These are phyloP conservation scores for Alnus rubra DNA, from an alignment of 306 rosid genomes.

Conservation along the genomic window DNA sequence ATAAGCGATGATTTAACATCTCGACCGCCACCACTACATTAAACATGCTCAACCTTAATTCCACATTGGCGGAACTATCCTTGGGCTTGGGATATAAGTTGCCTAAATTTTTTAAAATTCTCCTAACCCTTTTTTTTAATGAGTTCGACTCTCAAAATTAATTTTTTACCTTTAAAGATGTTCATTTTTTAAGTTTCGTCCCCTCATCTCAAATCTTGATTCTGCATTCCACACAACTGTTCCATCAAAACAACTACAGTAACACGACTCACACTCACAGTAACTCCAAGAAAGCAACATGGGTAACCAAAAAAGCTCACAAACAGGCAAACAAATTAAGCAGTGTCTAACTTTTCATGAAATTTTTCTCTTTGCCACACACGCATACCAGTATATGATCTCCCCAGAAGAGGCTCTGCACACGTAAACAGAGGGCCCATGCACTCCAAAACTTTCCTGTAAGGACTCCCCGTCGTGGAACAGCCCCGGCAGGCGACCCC, in stretches of 20 bases:
- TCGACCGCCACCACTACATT: background rate
- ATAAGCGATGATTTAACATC: no score
- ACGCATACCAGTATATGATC: slow-evolving; percentile 62
- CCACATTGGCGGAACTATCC: no score
- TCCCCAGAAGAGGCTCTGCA: slow-evolving; percentile 49
- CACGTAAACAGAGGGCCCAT: slow-evolving; percentile 67
- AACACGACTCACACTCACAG: background rate
- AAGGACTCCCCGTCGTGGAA: slow-evolving; percentile 45
- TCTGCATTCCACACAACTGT: slow-evolving; percentile 4
- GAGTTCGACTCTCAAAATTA: no score
- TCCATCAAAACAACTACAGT: background rate
- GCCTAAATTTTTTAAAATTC: no score
- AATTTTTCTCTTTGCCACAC: background rate
- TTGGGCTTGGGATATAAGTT: no score
- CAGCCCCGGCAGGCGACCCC: slow-evolving; percentile 32
- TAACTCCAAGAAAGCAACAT: background rate
- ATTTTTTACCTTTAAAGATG: no score
- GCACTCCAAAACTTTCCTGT: slow-evolving; percentile 48
- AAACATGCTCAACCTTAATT: background rate
- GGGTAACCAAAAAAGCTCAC: background rate
- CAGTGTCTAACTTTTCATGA: background rate
- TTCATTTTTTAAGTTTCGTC: no score
- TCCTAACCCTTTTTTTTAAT: no score
- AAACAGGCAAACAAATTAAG: background rate
- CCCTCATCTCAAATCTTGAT: no score